Conservation (phyloP, 441 rosid genomes). For the Hypseocharis bilobata region DNA sequence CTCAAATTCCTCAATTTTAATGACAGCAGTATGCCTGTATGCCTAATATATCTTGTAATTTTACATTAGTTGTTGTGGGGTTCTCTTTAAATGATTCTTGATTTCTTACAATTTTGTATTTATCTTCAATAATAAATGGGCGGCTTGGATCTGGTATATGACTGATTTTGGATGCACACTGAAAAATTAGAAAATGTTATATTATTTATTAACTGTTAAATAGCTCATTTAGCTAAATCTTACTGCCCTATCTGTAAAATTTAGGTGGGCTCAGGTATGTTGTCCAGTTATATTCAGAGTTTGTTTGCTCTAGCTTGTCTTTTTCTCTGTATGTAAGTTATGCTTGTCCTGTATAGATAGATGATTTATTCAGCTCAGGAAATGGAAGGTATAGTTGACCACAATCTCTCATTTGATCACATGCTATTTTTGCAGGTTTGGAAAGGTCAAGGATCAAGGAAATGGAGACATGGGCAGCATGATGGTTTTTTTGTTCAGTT, state of each 20-base stretch:
- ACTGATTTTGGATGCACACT: neutral
- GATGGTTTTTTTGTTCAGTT: slow-evolving; percentile 91
- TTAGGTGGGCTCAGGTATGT: neutral
- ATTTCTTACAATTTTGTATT: neutral
- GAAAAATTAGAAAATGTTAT: neutral
- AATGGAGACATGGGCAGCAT: slow-evolving; percentile 79
- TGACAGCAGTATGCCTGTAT: neutral
- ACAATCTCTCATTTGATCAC: slow-evolving; percentile 8
- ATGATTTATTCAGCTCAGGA: neutral
- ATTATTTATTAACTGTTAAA: too few species aligned
- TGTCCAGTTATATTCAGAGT: neutral
- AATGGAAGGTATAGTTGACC: slow-evolving; percentile 1
- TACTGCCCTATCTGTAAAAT: neutral
- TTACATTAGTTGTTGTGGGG: neutral
- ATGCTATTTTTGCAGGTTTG: slow-evolving; percentile 51
- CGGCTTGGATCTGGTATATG: neutral
- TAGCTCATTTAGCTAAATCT: neutral
- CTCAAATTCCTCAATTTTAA: neutral
- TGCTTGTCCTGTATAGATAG: neutral
- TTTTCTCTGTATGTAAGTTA: neutral
- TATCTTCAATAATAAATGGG: neutral
- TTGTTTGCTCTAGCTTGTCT: neutral
- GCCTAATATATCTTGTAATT: neutral
- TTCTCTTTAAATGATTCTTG: neutral
- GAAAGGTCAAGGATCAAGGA: slow-evolving; percentile 97